Percentiles rank a stretch among this genome's conserved stretches.
Conservation (phyloP, 768 basidiomycete genomes). For the Gymnopilus dilepis region DNA sequence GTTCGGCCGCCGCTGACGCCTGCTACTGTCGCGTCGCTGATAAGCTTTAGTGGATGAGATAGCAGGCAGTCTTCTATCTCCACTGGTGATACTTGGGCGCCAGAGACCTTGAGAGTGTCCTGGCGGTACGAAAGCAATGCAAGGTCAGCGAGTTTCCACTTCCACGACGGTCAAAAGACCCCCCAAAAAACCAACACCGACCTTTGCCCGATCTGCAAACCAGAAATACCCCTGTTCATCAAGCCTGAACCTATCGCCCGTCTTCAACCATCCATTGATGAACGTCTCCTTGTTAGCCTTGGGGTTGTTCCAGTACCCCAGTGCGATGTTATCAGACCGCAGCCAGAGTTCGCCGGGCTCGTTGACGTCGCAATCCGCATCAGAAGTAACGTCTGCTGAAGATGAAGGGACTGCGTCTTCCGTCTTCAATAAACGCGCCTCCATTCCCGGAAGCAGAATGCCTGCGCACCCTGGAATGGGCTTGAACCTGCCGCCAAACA, state of each 20-base stretch:
- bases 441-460: slow-evolving; percentile 64
- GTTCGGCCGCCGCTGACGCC: slow-evolving; percentile 77
- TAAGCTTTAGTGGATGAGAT: slow-evolving; percentile 62
- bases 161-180: too few species aligned
- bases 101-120: slow-evolving; percentile 84
- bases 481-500: slow-evolving; percentile 48
- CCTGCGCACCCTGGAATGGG: slow-evolving; percentile 53
- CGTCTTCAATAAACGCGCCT: slow-evolving; percentile 58
- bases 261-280: slow-evolving; percentile 73
- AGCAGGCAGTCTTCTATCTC: slow-evolving; percentile 76
- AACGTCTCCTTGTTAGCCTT: slow-evolving; percentile 72
- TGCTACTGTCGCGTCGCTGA: slow-evolving; percentile 71
- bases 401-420: slow-evolving; percentile 51
- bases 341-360: slow-evolving; percentile 75
- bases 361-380: slow-evolving; percentile 46
- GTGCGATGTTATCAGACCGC: slow-evolving; percentile 55
- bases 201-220: slow-evolving; percentile 81
- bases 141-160: neutral
- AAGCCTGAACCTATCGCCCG: slow-evolving; percentile 72
- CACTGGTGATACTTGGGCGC: slow-evolving; percentile 78
- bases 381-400: slow-evolving; percentile 22
- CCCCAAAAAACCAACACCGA: slow-evolving; percentile 25
- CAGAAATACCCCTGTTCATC: slow-evolving; percentile 68
- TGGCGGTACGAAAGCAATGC: slow-evolving; percentile 32
- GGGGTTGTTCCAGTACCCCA: slow-evolving; percentile 78